phyloP scores from a whole-genome alignment of 2,329 filamentous ascomycete genomes.

The Phialophora macrospora region DNA sequence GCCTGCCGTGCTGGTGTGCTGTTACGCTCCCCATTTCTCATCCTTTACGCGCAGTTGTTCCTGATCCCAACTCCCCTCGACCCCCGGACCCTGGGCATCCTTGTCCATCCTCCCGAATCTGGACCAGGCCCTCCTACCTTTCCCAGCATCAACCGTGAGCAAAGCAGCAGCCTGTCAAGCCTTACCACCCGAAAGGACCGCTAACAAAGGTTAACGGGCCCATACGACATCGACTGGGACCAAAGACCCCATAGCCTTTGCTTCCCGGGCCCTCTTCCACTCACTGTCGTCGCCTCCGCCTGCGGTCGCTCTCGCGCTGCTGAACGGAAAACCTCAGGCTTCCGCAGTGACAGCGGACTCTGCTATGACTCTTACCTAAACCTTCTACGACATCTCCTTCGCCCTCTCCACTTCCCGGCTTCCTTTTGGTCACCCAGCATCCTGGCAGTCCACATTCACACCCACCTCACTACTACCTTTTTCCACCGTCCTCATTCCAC shows the following conservation, averaged over 20 bases:
- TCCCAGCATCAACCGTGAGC: neutral
- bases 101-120: slow-evolving; percentile 3
- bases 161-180: slow-evolving; percentile 19
- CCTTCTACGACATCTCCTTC: slow-evolving; percentile 16
- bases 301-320: slow-evolving; percentile 3
- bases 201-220: slow-evolving; percentile 14
- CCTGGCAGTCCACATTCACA: slow-evolving; percentile 8
- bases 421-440: slow-evolving; percentile 16
- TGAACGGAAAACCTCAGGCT: slow-evolving; percentile 7
- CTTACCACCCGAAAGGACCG: slow-evolving; percentile 18
- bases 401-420: slow-evolving; percentile 27
- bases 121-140: neutral
- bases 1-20: neutral
- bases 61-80: neutral
- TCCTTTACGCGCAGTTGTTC: slow-evolving; percentile 8
- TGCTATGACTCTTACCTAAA: slow-evolving; percentile 36
- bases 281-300: slow-evolving; percentile 25
- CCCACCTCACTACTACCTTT: slow-evolving; percentile 25
- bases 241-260: slow-evolving; percentile 5
- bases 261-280: slow-evolving; percentile 12
- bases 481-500: slow-evolving; percentile 15
- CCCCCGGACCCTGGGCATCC: neutral
- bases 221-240: slow-evolving; percentile 10
- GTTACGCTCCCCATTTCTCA: slow-evolving; percentile 13
- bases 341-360: slow-evolving; percentile 1